Evolutionary conservation across 352 stramenopile species (phyloP), one percentile per base, ranked within the genome.

Genomic region (Phytophthora crassamura): DNA sequence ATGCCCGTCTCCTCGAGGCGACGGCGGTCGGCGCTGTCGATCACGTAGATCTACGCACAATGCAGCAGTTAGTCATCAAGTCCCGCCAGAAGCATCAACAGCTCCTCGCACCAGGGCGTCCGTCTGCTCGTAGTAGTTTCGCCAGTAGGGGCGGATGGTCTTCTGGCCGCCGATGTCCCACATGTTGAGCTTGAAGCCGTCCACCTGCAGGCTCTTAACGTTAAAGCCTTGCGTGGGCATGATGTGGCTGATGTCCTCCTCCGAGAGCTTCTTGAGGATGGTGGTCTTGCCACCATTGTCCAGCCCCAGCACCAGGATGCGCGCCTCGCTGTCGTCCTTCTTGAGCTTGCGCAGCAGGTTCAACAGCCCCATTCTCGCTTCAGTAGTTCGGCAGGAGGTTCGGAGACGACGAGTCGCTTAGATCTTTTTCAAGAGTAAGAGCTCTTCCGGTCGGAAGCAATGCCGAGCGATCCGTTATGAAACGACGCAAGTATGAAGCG

Each of bases 121-220:
- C 3, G 95, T 98, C 68, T 98, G 77, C 84, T 99, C 97, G 78
- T 99, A 99, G 80, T 99, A 99, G 84, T 99, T 99, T 38, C 97
- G 82, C 97, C 97, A 99, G 84, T 99, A 99, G 0, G 97, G 93
- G 16, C 97, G 93, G 55, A 99, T 99, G 30, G 97, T 99, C 64
- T 98, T 98, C 85, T 99, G 98, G 22, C 97, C 98, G 43, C 97
- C 98, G 48, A 99, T 97, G 78, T 99, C 97, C 96, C 96, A 99
- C 64, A 98, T 96, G 75, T 99, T 98, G 55, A 99, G 89, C 79
- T 98, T 98, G 75, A 98, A 98, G 72, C 89, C 91, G 70, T 97
- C 90, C 56, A 97, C 87, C 75, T 97, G 89, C n/a, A 98, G 72
- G 40, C 84, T 97, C 80, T 98, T 98, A 69, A 99, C 95, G 81